Percentiles rank a stretch among this genome's conserved stretches.
Conservation (phyloP, 2,329 filamentous ascomycete genomes). For the Huntiella bhutanensis region DNA sequence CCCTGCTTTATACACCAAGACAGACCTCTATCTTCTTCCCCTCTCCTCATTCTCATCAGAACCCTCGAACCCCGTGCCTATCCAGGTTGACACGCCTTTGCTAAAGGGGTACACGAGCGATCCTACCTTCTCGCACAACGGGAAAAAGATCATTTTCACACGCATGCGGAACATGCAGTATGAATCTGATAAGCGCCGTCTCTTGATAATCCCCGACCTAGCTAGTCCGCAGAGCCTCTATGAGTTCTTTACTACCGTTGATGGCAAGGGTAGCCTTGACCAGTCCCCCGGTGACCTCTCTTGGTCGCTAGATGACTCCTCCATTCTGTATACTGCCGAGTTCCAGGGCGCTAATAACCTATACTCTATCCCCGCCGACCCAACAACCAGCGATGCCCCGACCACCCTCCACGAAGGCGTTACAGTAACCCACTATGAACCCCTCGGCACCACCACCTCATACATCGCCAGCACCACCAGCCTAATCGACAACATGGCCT, state of each 20-base stretch:
- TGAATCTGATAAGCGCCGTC: slow-evolving; percentile 58
- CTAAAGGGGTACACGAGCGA: slow-evolving; percentile 44
- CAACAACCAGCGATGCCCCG: slow-evolving; percentile 29
- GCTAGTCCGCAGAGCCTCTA: slow-evolving; percentile 35
- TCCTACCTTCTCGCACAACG: slow-evolving; percentile 58
- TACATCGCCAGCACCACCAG: slow-evolving; percentile 51
- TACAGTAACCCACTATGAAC: slow-evolving; percentile 32
- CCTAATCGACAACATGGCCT: slow-evolving; percentile 53
- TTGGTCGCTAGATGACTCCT: slow-evolving; percentile 40
- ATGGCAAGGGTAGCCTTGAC: slow-evolving; percentile 45
- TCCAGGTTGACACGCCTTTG: slow-evolving; percentile 32
- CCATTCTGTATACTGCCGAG: slow-evolving; percentile 57
- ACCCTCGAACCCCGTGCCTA: slow-evolving; percentile 17
- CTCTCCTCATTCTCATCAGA: slow-evolving; percentile 38
- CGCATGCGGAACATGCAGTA: slow-evolving; percentile 63
- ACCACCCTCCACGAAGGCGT: slow-evolving; percentile 32
- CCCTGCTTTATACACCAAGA: slow-evolving; percentile 59
- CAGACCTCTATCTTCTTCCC: slow-evolving; percentile 58
- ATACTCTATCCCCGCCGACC: slow-evolving; percentile 39
- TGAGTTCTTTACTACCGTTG: slow-evolving; percentile 41
- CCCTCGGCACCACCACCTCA: slow-evolving; percentile 27
- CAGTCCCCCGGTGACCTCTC: slow-evolving; percentile 34
- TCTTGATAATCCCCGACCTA: slow-evolving; percentile 46
- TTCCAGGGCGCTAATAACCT: slow-evolving; percentile 43
- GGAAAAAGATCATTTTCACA: slow-evolving; percentile 53